Evolutionary conservation across 2,329 filamentous ascomycete species (phyloP).

Genomic region (Dactylonectria estremocensis): DNA sequence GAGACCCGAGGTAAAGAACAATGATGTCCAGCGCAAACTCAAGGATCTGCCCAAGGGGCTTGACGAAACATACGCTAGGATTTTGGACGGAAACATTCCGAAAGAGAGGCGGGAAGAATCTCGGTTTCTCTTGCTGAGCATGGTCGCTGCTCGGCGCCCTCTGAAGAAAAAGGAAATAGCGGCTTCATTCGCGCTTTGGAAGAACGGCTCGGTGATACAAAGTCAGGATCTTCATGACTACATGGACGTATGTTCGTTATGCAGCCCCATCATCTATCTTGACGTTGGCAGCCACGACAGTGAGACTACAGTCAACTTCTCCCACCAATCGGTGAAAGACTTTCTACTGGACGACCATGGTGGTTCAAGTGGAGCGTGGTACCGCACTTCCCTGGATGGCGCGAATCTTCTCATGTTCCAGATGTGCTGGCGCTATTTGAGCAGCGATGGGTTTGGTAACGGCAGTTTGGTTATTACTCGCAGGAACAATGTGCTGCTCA

Average conservation of each 20-base stretch:
- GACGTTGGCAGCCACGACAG: accelerated
- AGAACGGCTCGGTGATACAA: not conserved
- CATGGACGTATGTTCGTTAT: not conserved
- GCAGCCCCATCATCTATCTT: not conserved
- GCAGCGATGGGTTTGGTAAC: not conserved
- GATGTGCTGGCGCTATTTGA: not conserved
- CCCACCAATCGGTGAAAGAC: not conserved
- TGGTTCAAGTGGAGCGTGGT: not conserved
- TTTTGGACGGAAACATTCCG: not conserved
- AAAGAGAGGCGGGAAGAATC: not conserved
- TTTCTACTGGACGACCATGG: not conserved
- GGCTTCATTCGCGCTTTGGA: not conserved
- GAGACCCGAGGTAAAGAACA: too few species aligned
- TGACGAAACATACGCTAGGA: not conserved
- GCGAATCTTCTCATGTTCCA: not conserved
- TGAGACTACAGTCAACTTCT: not conserved
- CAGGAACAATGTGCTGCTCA: not conserved
- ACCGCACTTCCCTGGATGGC: not conserved
- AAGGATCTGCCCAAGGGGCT: not conserved
- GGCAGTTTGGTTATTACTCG: not conserved
- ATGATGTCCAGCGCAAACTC: not conserved
- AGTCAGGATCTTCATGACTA: not conserved
- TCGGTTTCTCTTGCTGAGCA: not conserved
- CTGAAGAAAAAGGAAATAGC: not conserved
- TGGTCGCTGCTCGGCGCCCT: not conserved